Base-by-base conservation (phyloP, 768 basidiomycete genomes). In the Trametes elegans region DNA sequence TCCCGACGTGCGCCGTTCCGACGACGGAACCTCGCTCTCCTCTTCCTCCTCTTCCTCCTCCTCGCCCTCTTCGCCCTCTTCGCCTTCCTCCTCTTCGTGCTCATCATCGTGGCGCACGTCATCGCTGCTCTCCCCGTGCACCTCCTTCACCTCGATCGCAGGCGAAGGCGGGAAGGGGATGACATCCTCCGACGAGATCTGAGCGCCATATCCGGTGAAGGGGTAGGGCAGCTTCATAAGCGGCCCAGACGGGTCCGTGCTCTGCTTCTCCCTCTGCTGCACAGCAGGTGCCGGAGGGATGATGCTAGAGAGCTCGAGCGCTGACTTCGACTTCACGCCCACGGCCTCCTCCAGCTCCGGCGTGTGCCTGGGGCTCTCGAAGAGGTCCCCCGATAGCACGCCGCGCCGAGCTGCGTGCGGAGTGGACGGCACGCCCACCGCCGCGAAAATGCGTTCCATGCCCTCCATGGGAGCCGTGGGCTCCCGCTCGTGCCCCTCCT, bases 101-200 rank as follows among this genome's bases (percentile, higher is more conserved):
- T 66, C 70, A 1, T 67, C 63, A 3, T 55, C 62, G 18, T 16
- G 21, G 29, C 44, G 36, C 24, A 34, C 49, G n/a, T 36, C 39
- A 3, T 31, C 50, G 19, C 44, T 48, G 13, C 35, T 50, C 29
- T 61, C 59, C 4, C 68, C 68, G 3, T 42, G 34, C 1, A 59
- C 44, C 53, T 73, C 74, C 51, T 74, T 73, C 47, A 73, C 76
- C 5, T 72, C 71, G 5, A 74, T 75, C 21, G 70, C 59, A 18
- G 80, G 80, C 1, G 83, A 81, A 7, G 83, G 84, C n/a, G 88
- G 90, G 79, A 90, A 91, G 0, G 88, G 87, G 18, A 91, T 80
- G 34, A 86, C 73, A 42, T 77, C 85, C 59, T 78, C 76, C 16
- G 82, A 83, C 9, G 83, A 84, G 49, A 78, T 74, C 57, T 84